Evolutionary conservation across 225 moss, liverwort and hornwort genomes (phyloP), one percentile per base, ranked within the genome.

Genomic region (Sphagnum contortum): DNA sequence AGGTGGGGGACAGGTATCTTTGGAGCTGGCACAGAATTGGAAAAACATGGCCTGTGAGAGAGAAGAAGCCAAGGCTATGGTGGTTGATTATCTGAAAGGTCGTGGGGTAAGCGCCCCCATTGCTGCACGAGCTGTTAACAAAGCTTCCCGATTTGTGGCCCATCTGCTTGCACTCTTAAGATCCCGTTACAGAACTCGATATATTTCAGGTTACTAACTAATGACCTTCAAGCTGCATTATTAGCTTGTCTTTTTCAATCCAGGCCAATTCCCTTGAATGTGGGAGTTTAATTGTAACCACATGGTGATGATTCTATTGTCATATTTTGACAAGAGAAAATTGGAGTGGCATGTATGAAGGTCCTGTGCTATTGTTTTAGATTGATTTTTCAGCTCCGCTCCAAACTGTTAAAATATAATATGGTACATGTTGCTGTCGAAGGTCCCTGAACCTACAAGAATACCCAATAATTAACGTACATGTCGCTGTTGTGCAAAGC

Each of bases 91-190:
- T 59, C 63, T 90, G 48, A 70, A 73, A 76, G 62, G 72, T 55
- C 80, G 73, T 59, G 84, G 89, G 66, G 72, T 87, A 9, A 87
- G 77, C 64, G 62, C 78, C 44, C 72, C 71, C 66, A 73, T 76
- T 49, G 84, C 87, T 60, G 66, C 69, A 6, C 75, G 75, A 60
- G 75, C 78, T 58, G 80, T 79, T 71, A 81, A 82, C 60, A 82
- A 80, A 73, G 77, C 85, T 54, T 67, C 79, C 47, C 70, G 69
- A 3, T 82, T 90, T 69, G 69, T 83, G 55, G 67, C 59, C 29
- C 90, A 90, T 69, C 78, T 90, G 61, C 82, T 90, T 44, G 75
- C 82, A 44, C 76, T 87, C 45, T 69, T 90, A 65, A 76, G 66
- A 49, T 74, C 76, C 5, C 74, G 76, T 64, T 85, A 82, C 59